phyloP scores from a whole-genome alignment of 441 rosid genomes.

The Populus hybrid region DNA sequence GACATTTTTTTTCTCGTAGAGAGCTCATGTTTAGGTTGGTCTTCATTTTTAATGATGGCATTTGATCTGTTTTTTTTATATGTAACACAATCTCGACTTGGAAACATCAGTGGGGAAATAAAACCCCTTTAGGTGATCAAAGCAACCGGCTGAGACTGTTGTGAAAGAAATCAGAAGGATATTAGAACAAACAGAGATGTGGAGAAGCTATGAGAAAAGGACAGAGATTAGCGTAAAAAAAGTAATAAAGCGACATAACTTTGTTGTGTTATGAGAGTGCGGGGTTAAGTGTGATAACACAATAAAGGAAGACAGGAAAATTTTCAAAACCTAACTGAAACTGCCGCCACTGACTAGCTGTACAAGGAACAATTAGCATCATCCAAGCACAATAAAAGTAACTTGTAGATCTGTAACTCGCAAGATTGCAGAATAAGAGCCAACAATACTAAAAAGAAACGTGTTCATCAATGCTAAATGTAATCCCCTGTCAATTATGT shows the following conservation, averaged over 20 bases:
- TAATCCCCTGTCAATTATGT: not conserved
- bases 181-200: conserved; percentile 17
- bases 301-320: not conserved
- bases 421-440: not conserved
- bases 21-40: conserved; percentile 39
- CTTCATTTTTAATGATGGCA: conserved; percentile 76
- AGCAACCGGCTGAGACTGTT: conserved; percentile 36
- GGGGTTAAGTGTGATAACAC: not conserved
- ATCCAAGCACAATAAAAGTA: not conserved
- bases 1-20: conserved; percentile 47
- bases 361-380: not conserved
- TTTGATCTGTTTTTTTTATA: conserved; percentile 39
- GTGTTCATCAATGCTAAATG: not conserved
- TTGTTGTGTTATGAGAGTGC: not conserved
- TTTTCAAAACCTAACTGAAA: not conserved
- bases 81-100: conserved; percentile 33
- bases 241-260: not conserved
- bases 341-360: not conserved
- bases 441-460: not conserved
- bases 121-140: conserved; percentile 30
- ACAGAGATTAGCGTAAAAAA: not conserved
- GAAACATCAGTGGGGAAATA: conserved; percentile 39
- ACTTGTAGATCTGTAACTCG: not conserved
- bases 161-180: conserved; percentile 17
- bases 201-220: not conserved